Base-by-base conservation (phyloP, 2,329 filamentous ascomycete genomes). In the Mariannaea sp. region DNA sequence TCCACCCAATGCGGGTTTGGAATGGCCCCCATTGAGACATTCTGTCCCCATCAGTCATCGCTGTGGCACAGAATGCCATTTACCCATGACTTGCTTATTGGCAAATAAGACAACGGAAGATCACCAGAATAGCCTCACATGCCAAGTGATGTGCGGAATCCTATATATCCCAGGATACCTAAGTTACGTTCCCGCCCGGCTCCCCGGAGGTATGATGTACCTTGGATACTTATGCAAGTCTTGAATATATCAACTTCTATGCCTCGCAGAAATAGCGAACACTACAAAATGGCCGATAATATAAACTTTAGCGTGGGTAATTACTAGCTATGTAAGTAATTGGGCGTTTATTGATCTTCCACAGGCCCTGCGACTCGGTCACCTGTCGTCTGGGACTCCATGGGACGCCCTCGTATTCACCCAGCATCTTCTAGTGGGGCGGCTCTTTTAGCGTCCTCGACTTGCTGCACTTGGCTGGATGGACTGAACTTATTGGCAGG, bases 11-110 rank as follows among this genome's bases (percentile, higher is more conserved):
- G 43, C 43, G 44, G 44, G 27, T 16, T 13, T 45, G 51, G 45
- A 45, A 44, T 45, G 40, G n/a, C n/a, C 17, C 17, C 35, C n/a
- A 12, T 45, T 49, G 40, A 41, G 51, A 40, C 45, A 40, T 22
- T 17, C 19, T 48, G 51, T 40, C 39, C 12, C 16, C 5, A 33
- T 22, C 33, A 13, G 45, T 5, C 36, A 19, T 14, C 22, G 30
- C 10, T 29, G 33, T 33, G 45, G 32, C 33, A 43, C 33, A 38
- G 17, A 30, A 22, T 26, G 14, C 24, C 22, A 16, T 24, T 41
- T 41, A 41, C 22, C 10, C 9, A 35, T 36, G 27, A 8, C 12
- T 19, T 19, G n/a, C 10, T 5, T 30, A 19, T n/a, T 22, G 29
- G 13, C 22, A n/a, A 19, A 27, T 32, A 40, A 33, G 26, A 44